phyloP scores from a whole-genome alignment of 257 asterid genomes.

The Ehretia macrophylla region DNA sequence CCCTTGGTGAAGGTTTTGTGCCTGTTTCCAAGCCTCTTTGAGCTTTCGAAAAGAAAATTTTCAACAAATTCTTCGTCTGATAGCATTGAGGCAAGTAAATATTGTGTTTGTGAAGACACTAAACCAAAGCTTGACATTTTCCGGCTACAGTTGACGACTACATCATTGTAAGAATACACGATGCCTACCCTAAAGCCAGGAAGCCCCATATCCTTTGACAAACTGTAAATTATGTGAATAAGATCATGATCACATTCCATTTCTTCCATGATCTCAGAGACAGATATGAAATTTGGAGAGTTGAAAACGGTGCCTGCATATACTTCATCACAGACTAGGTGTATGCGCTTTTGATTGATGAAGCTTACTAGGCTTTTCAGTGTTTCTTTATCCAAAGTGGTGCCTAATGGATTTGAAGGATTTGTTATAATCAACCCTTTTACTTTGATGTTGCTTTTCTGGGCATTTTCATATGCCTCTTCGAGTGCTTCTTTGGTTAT shows the following conservation, averaged over 20 bases:
- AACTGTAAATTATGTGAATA: slow-evolving; percentile 12
- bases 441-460: slow-evolving; percentile 7
- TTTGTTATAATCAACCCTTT: slow-evolving; percentile 19
- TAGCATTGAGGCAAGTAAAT: slow-evolving; percentile 9
- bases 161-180: slow-evolving; percentile 11
- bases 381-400: slow-evolving; percentile 9
- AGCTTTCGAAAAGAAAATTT: background rate
- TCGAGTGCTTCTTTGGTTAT: slow-evolving; percentile 12
- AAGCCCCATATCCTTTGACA: slow-evolving; percentile 19
- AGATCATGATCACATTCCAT: slow-evolving; percentile 6
- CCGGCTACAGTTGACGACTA: slow-evolving; percentile 7
- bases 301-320: slow-evolving; percentile 20
- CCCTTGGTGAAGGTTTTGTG: slow-evolving; percentile 13
- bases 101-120: slow-evolving; percentile 18
- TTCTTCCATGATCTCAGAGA: slow-evolving; percentile 6
- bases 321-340: slow-evolving; percentile 21
- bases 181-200: slow-evolving; percentile 20
- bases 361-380: slow-evolving; percentile 12
- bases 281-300: slow-evolving; percentile 8
- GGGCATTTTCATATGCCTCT: slow-evolving; percentile 12
- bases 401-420: slow-evolving; percentile 23
- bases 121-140: slow-evolving; percentile 23
- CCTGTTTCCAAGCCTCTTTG: slow-evolving; percentile 9
- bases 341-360: slow-evolving; percentile 18
- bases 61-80: slow-evolving; percentile 5